phyloP scores from a whole-genome alignment of 768 basidiomycete genomes.

The Tubosaeta sp. region DNA sequence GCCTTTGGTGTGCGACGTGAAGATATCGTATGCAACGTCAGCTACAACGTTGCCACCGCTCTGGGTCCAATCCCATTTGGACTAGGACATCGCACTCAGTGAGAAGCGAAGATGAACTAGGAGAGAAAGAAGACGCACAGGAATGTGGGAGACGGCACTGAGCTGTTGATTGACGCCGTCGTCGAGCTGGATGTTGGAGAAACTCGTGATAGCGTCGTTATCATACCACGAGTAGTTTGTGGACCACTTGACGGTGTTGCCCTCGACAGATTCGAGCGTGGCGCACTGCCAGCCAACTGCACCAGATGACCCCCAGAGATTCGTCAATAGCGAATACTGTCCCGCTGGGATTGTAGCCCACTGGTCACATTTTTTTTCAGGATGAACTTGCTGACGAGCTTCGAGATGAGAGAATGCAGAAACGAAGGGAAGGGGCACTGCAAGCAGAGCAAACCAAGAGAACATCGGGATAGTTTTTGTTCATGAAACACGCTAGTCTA shows the following conservation, averaged over 20 bases:
- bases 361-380: constrained; percentile 36
- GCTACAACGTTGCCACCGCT: constrained; percentile 40
- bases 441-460: constrained; percentile 9
- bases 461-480: constrained; percentile 8
- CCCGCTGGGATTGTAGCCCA: constrained; percentile 47
- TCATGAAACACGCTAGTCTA: neutral
- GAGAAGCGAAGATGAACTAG: neutral
- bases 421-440: constrained; percentile 20
- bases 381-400: neutral
- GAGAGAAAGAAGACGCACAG: constrained; percentile 34
- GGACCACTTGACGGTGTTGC: constrained; percentile 44
- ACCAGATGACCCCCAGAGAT: constrained; percentile 42
- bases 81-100: constrained; percentile 27
- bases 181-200: constrained; percentile 52
- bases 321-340: constrained; percentile 45
- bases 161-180: constrained; percentile 49
- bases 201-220: constrained; percentile 55
- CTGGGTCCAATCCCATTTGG: constrained; percentile 57
- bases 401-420: constrained; percentile 1
- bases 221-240: constrained; percentile 54
- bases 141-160: constrained; percentile 50
- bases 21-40: constrained; percentile 60
- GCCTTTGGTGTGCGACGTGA: constrained; percentile 49
- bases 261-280: constrained; percentile 39
- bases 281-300: constrained; percentile 52